These are phyloP conservation scores for Leishmania tarentolae DNA, from an alignment of 208 protist species.

Conservation along the genomic window DNA sequence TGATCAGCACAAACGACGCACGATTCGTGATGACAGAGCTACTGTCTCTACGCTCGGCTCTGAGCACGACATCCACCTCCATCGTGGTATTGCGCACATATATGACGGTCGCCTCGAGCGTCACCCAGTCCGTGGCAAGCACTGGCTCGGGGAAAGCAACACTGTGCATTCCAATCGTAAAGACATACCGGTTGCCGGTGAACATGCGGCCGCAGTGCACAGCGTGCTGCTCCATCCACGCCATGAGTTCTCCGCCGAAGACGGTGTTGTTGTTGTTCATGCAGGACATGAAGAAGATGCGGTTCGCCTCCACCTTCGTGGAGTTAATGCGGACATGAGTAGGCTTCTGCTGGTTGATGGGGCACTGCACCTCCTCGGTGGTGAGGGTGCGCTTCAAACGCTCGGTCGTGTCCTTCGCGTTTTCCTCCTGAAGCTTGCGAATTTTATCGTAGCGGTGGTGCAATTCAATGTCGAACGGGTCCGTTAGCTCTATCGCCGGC, in stretches of 20 bases:
- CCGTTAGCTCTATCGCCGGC: constrained; percentile 76
- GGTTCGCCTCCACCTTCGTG: constrained; percentile 65
- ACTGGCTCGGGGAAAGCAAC: constrained; percentile 87
- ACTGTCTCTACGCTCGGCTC: constrained; percentile 59
- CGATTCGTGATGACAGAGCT: constrained; percentile 73
- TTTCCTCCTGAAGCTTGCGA: constrained; percentile 47
- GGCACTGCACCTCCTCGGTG: constrained; percentile 53
- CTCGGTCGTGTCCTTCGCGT: constrained; percentile 18
- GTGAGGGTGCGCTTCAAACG: constrained; percentile 35
- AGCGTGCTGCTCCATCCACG: constrained; percentile 92
- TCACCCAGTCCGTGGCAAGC: constrained; percentile 86
- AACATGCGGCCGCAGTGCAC: constrained; percentile 90
- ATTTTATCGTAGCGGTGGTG: constrained; percentile 66
- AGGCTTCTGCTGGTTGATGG: constrained; percentile 61
- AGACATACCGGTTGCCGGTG: constrained; percentile 86
- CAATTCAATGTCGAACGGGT: constrained; percentile 62
- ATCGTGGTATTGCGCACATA: constrained; percentile 92
- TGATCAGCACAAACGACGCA: constrained; percentile 86
- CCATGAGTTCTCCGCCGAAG: constrained; percentile 92
- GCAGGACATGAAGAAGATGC: constrained; percentile 87
- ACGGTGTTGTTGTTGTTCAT: constrained; percentile 94
- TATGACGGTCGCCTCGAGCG: constrained; percentile 78
- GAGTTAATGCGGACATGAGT: constrained; percentile 55
- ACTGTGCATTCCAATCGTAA: constrained; percentile 90
- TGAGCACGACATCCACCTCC: constrained; percentile 86